Conservation (phyloP, 1,284 basidiomycete species). For the Pisolithus thermaeus region DNA sequence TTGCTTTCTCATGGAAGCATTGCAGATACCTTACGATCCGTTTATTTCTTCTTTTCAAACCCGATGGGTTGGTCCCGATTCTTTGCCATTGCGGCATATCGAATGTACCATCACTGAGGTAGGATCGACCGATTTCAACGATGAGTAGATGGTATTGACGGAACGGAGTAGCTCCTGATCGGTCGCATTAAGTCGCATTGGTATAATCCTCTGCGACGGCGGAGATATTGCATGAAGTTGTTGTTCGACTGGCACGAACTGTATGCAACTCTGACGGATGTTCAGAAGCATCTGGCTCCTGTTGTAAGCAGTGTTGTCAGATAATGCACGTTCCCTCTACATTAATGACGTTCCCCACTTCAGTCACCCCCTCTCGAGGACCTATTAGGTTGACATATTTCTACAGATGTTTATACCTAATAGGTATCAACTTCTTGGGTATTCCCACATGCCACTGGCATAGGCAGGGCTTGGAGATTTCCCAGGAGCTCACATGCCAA, state of each 20-base stretch:
- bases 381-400: too few species aligned
- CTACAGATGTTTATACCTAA: too few species aligned
- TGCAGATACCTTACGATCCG: slow-evolving; percentile 46
- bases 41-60: slow-evolving; percentile 36
- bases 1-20: slow-evolving; percentile 60
- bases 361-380: too few species aligned
- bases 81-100: slow-evolving; percentile 38
- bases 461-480: too few species aligned
- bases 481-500: too few species aligned
- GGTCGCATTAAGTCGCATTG: slow-evolving; percentile 55
- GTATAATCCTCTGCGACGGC: slow-evolving; percentile 62
- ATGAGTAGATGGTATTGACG: neutral
- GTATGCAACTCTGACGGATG: slow-evolving; percentile 41
- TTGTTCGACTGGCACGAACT: slow-evolving; percentile 59
- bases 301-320: slow-evolving; percentile 24
- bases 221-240: slow-evolving; percentile 58
- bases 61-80: slow-evolving; percentile 31
- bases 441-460: too few species aligned
- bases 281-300: slow-evolving; percentile 30
- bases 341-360: slow-evolving; percentile 8
- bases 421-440: too few species aligned
- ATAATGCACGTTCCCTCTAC: neutral
- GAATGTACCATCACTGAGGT: slow-evolving; percentile 55
- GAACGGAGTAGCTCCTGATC: slow-evolving; percentile 43
- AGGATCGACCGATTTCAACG: slow-evolving; percentile 8